phyloP scores from a whole-genome alignment of 306 rosid species.

The Medicago lupulina region DNA sequence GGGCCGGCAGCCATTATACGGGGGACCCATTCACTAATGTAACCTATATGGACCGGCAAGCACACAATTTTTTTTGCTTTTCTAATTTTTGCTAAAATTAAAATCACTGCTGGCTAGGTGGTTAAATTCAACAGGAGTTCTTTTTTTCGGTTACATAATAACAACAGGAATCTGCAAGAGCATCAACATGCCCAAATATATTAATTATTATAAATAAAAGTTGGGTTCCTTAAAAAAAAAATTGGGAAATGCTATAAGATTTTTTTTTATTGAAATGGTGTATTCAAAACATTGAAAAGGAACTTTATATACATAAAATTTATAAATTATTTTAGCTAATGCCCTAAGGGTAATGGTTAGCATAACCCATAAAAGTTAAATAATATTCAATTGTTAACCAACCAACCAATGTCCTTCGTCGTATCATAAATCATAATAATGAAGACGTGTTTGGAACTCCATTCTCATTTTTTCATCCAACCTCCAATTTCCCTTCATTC shows the following conservation, averaged over 20 bases:
- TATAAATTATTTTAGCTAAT: too few relatives aligned
- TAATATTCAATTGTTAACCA: background rate
- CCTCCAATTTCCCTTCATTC: background rate
- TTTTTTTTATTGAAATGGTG: too few relatives aligned
- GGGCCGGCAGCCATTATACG: background rate
- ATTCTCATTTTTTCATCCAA: background rate
- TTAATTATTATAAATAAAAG: too few relatives aligned
- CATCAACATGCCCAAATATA: background rate
- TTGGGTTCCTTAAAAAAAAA: too few relatives aligned
- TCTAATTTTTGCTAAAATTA: background rate
- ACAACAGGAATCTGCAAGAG: background rate
- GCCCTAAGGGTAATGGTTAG: too few relatives aligned
- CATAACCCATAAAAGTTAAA: too few relatives aligned
- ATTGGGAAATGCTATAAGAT: too few relatives aligned
- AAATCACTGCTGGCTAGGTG: constrained; percentile 30
- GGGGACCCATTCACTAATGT: constrained; percentile 23
- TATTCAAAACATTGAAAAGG: too few relatives aligned
- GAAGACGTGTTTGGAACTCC: background rate
- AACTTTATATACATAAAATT: too few relatives aligned
- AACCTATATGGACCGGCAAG: constrained; percentile 5
- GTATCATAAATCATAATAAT: background rate
- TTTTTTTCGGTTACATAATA: too few relatives aligned
- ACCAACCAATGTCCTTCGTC: background rate
- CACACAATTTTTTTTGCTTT: background rate
- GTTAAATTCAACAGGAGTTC: background rate